phyloP scores from a whole-genome alignment of 2,329 filamentous ascomycete genomes.

The Cladosporium sp. region DNA sequence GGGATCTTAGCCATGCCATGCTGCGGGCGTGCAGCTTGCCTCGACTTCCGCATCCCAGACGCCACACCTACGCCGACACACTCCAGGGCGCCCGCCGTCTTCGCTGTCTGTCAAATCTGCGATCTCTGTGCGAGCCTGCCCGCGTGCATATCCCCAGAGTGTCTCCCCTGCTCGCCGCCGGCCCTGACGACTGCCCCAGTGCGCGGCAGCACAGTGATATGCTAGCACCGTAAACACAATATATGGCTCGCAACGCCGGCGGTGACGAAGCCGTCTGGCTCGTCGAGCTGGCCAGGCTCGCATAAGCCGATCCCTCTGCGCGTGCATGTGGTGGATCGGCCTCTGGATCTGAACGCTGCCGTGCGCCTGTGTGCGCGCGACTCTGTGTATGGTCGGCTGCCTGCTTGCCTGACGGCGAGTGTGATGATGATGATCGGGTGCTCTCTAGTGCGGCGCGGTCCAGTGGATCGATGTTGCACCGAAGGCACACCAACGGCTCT shows the following conservation, averaged over 20 bases:
- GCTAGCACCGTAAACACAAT: too few relatives aligned
- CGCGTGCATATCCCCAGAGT: neutral
- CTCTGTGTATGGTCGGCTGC: neutral
- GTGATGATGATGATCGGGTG: slow-evolving; percentile 5
- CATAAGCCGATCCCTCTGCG: slow-evolving; percentile 9
- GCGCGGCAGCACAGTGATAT: too few relatives aligned
- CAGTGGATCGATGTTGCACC: slow-evolving; percentile 13
- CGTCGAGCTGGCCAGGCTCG: slow-evolving; percentile 5
- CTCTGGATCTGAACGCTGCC: neutral
- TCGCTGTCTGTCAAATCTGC: slow-evolving; percentile 3
- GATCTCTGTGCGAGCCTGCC: slow-evolving; percentile 6
- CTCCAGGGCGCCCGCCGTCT: neutral
- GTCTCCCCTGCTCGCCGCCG: too few relatives aligned
- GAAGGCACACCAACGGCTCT: slow-evolving; percentile 1
- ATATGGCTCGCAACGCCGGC: neutral
- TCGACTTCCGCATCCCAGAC: neutral
- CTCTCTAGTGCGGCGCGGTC: slow-evolving; percentile 10
- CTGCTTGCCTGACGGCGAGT: neutral
- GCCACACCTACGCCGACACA: neutral
- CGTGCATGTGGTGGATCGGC: slow-evolving; percentile 1
- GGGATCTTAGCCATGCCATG: slow-evolving; percentile 1
- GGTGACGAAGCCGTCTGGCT: slow-evolving; percentile 2
- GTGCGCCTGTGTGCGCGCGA: neutral
- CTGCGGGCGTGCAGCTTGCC: slow-evolving; percentile 9
- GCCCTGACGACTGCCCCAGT: neutral